These are phyloP conservation scores for Hemisphaericaspora xylofermentans DNA, from an alignment of 1,139 yeast genomes.

Conservation along the genomic window DNA sequence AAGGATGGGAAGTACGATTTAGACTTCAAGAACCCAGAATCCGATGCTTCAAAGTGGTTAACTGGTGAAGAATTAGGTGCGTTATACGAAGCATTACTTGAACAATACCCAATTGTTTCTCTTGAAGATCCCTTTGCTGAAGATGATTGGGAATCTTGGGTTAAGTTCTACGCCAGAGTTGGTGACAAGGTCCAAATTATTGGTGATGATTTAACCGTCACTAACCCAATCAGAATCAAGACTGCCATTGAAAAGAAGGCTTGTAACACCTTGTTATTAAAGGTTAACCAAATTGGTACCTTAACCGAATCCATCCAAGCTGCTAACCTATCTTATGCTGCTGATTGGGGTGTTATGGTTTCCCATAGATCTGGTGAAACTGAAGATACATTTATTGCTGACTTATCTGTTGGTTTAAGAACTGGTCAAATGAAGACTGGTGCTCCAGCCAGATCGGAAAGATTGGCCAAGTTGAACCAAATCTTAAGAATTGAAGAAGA, in stretches of 20 bases:
- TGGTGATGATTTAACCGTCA: constrained; percentile 96
- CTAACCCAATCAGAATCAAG: constrained; percentile 91
- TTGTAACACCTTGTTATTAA: constrained; percentile 87
- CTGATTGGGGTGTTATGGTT: constrained; percentile 98
- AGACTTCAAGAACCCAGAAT: constrained; percentile 94
- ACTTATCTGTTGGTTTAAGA: constrained; percentile 93
- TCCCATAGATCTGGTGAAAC: constrained; percentile 99
- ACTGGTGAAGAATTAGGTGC: constrained; percentile 82
- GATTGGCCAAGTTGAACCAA: constrained; percentile 97
- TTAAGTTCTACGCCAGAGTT: constrained; percentile 70
- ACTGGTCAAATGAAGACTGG: constrained; percentile 98
- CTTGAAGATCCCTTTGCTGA: constrained; percentile 98
- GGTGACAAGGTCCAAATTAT: constrained; percentile 79
- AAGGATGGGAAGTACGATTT: constrained; percentile 93
- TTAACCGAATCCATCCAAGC: constrained; percentile 90
- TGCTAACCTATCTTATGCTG: constrained; percentile 84
- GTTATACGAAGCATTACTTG: constrained; percentile 72
- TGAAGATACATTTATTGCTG: constrained; percentile 97
- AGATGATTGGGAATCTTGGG: constrained; percentile 99
- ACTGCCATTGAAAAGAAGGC: constrained; percentile 94
- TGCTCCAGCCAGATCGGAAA: constrained; percentile 99
- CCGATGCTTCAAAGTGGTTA: constrained; percentile 87
- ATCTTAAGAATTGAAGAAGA: constrained; percentile 96
- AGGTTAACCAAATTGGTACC: constrained; percentile 96
- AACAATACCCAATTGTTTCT: constrained; percentile 94